Percentiles rank a stretch among this genome's conserved stretches.
Evolutionary conservation across 805 yeast species (phyloP).

Genomic region (Ogataea polymorpha): DNA sequence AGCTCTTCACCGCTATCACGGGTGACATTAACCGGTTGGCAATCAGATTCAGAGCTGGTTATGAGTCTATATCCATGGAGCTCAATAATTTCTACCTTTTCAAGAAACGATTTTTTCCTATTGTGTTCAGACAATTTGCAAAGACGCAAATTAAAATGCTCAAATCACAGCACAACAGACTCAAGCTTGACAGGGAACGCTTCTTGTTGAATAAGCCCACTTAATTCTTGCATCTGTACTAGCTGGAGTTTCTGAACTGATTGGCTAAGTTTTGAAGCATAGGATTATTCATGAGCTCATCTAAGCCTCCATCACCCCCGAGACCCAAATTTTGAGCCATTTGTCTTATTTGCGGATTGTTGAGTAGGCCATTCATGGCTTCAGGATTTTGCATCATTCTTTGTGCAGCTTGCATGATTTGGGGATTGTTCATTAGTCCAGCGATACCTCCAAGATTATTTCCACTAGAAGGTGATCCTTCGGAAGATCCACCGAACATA

Average conservation of each 20-base stretch:
- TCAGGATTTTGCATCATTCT: conserved; percentile 82
- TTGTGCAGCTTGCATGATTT: conserved; percentile 84
- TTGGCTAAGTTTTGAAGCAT: conserved; percentile 68
- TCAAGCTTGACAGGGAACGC: neutral
- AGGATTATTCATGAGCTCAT: conserved; percentile 78
- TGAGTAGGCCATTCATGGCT: conserved; percentile 70
- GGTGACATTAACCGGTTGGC: conserved; percentile 38
- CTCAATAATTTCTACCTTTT: conserved; percentile 55
- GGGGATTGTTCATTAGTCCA: conserved; percentile 85
- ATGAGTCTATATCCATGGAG: conserved; percentile 63
- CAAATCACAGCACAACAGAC: conserved; percentile 2
- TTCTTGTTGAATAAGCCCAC: neutral
- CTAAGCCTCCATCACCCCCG: conserved; percentile 55
- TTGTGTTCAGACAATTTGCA: conserved; percentile 37
- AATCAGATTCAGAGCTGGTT: conserved; percentile 46
- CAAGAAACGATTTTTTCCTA: conserved; percentile 40
- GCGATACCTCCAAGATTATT: conserved; percentile 70
- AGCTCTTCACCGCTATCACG: neutral
- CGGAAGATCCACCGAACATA: conserved; percentile 68
- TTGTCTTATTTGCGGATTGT: conserved; percentile 73
- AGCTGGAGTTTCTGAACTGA: conserved; percentile 53
- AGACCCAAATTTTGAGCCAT: conserved; percentile 79
- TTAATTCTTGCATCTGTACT: neutral
- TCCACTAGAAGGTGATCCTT: conserved; percentile 57
- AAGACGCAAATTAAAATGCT: conserved; percentile 28